A percentile compares a stretch with the other conserved stretches of the same genome.
These are phyloP conservation scores for Exophiala aquamarina DNA, from an alignment of 2,329 filamentous ascomycete species.

Conservation along the genomic window DNA sequence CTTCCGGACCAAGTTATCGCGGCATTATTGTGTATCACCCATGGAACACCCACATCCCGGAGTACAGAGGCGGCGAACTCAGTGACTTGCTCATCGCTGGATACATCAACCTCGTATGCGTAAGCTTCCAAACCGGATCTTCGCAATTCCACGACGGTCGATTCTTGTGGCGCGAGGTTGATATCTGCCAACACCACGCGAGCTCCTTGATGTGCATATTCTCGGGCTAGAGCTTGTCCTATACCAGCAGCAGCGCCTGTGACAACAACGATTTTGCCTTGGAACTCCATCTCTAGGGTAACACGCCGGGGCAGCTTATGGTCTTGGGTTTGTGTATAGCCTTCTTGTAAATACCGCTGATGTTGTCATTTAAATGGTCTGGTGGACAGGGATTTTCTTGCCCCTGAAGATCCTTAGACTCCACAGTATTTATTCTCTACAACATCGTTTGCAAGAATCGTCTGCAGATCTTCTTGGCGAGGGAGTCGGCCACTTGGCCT, in stretches of 20 bases:
- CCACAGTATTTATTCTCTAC: too few relatives aligned
- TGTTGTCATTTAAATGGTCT: too few relatives aligned
- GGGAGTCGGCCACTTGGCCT: too few relatives aligned
- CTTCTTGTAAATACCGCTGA: too few relatives aligned
- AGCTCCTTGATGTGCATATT: slow-evolving; percentile 46
- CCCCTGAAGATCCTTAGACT: too few relatives aligned
- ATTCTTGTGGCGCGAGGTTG: not conserved
- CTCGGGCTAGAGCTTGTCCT: slow-evolving; percentile 47
- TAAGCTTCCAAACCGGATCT: not conserved
- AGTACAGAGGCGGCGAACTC: not conserved
- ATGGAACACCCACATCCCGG: not conserved
- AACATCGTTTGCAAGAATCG: too few relatives aligned
- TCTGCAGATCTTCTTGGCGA: too few relatives aligned
- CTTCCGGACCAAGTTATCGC: not conserved
- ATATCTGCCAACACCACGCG: slow-evolving; percentile 41
- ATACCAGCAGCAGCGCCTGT: slow-evolving; percentile 53
- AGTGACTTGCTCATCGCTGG: not conserved
- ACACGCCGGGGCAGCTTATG: too few relatives aligned
- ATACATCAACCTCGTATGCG: not conserved
- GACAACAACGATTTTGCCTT: slow-evolving; percentile 45
- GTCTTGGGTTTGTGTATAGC: too few relatives aligned
- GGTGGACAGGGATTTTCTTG: too few relatives aligned
- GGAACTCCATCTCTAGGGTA: slow-evolving; percentile 2
- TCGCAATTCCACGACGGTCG: not conserved
- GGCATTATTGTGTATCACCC: slow-evolving; percentile 5